These are phyloP conservation scores for Backusella tarrabulga DNA, from an alignment of 192 early-diverging fungal genomes.

Conservation along the genomic window DNA sequence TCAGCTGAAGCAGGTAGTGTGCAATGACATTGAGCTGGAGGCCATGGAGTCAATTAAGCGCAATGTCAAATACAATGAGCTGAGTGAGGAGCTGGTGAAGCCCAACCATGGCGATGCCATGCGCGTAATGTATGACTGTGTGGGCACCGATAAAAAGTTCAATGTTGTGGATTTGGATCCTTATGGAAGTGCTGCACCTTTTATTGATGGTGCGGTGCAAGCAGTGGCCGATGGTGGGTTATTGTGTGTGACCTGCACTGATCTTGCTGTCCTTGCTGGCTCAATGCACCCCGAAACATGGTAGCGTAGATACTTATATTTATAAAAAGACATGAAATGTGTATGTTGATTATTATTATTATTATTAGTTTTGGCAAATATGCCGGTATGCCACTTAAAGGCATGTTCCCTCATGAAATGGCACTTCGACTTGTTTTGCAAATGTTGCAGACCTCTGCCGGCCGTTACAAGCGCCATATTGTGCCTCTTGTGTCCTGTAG, in stretches of 20 bases:
- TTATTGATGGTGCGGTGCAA: slow-evolving; percentile 93
- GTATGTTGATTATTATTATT: not conserved
- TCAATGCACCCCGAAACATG: slow-evolving; percentile 84
- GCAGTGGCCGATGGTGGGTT: slow-evolving; percentile 83
- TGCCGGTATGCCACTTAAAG: slow-evolving; percentile 85
- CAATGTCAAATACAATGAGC: slow-evolving; percentile 83
- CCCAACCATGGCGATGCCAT: slow-evolving; percentile 86
- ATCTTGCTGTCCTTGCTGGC: slow-evolving; percentile 92
- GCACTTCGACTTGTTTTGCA: slow-evolving; percentile 87
- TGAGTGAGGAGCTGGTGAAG: slow-evolving; percentile 69
- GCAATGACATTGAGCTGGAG: slow-evolving; percentile 89
- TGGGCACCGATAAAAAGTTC: slow-evolving; percentile 54
- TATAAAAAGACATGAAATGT: not conserved
- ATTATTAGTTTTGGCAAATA: slow-evolving; percentile 87
- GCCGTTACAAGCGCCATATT: slow-evolving; percentile 81
- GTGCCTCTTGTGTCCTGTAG: slow-evolving; percentile 88
- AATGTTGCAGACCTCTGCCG: slow-evolving; percentile 79
- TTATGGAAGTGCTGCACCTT: slow-evolving; percentile 94
- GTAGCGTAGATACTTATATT: slow-evolving; percentile 21
- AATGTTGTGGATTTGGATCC: slow-evolving; percentile 96
- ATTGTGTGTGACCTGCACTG: slow-evolving; percentile 97
- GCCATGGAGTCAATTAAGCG: slow-evolving; percentile 87
- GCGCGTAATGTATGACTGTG: slow-evolving; percentile 73
- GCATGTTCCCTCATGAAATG: slow-evolving; percentile 94
- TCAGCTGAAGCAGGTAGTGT: slow-evolving; percentile 71